Base-by-base conservation (phyloP, 352 stramenopile species). In the Globisporangium ultimum region DNA sequence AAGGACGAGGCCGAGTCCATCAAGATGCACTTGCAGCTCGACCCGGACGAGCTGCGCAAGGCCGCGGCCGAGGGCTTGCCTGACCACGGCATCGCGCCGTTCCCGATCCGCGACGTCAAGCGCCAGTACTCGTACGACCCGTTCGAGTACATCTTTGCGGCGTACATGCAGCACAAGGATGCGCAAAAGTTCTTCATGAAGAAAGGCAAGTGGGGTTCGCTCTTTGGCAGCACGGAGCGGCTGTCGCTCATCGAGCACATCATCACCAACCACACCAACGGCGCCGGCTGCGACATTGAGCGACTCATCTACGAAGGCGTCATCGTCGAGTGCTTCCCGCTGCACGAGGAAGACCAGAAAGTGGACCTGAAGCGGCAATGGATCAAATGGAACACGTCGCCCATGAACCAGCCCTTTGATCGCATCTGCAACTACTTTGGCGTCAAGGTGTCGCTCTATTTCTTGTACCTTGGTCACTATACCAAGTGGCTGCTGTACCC, bases 361-460 rank as follows among this genome's bases (percentile, higher is more conserved):
- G 61, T 74, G 55, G 59, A 76, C 9, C 69, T 91, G 5, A 79
- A 85, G 57, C 52, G 79, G 45, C 67, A 74, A 49, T 94, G 84
- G 84, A 88, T 94, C 52, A 64, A 76, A 48, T 89, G 76, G 74
- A 78, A 78, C 56, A 75, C 74, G 48, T 76, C 73, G 20, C 78
- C 84, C 1, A 91, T 91, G 84, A 80, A 72, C 49, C 84, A 94
- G 63, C 84, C 84, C 0, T 89, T 94, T 47, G 78, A 92, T 54
- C 73, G 76, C 22, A 87, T 94, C 53, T 88, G 84, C 59, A 73
- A 89, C 55, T 94, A 94, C 66, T 94, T 92, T 68, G 84, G 84
- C 52, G 82, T 88, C 59, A 89, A 98, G 69, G 90, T 99, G 56
- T 90, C 91, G 20, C 96, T 99, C 57, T 99, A 99, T 75, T 99